phyloP scores from a whole-genome alignment of 352 stramenopile species.

The Phytophthora boehmeriae region DNA sequence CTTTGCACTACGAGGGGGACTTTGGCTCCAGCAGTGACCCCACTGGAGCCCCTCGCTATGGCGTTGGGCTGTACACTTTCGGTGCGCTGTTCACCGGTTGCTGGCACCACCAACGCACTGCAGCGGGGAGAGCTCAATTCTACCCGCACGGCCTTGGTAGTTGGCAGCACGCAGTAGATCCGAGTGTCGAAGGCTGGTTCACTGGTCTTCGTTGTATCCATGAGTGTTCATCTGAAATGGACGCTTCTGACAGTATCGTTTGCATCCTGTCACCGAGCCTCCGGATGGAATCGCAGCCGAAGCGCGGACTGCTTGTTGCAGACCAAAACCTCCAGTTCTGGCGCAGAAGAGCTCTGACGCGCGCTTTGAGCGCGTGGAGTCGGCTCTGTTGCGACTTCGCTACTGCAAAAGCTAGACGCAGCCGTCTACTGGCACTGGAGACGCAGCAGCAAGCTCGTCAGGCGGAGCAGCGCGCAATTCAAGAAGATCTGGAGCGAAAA shows the following conservation, averaged over 20 bases:
- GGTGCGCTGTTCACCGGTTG: slow-evolving; percentile 45
- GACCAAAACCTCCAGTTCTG: slow-evolving; percentile 30
- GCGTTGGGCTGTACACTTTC: slow-evolving; percentile 54
- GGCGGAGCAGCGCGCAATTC: slow-evolving; percentile 27
- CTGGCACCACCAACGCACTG: slow-evolving; percentile 26
- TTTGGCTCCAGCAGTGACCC: not conserved
- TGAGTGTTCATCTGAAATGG: slow-evolving; percentile 7
- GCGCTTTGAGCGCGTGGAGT: slow-evolving; percentile 17
- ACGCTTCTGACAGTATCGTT: slow-evolving; percentile 3
- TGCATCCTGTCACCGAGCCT: slow-evolving; percentile 10
- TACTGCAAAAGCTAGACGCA: slow-evolving; percentile 7
- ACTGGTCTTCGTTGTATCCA: slow-evolving; percentile 47
- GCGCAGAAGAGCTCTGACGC: slow-evolving; percentile 12
- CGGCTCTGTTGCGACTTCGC: slow-evolving; percentile 14
- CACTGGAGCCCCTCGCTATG: slow-evolving; percentile 13
- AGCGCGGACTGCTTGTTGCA: slow-evolving; percentile 26
- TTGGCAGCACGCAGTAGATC: slow-evolving; percentile 23
- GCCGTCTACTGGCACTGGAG: slow-evolving; percentile 21
- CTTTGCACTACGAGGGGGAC: slow-evolving; percentile 8
- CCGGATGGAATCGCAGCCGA: slow-evolving; percentile 13
- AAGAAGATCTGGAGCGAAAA: slow-evolving; percentile 15
- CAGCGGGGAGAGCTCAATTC: not conserved
- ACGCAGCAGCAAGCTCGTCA: slow-evolving; percentile 39
- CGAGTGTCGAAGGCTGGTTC: slow-evolving; percentile 49
- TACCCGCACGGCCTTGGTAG: slow-evolving; percentile 45